These are phyloP conservation scores for Suillus variegatus DNA, from an alignment of 768 basidiomycete genomes.

Conservation along the genomic window DNA sequence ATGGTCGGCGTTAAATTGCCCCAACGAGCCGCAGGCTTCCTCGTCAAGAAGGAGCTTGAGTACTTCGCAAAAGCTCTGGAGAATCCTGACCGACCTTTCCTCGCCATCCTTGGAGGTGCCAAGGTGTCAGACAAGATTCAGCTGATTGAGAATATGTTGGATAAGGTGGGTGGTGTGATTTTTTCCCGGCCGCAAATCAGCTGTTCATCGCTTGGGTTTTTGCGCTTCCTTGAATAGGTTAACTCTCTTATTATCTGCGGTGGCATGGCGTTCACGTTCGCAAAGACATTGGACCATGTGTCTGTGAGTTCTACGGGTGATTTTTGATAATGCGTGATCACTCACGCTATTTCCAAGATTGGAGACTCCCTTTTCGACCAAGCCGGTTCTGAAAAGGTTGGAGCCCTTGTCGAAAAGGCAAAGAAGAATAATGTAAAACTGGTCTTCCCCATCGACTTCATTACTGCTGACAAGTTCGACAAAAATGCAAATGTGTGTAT, in stretches of 20 bases:
- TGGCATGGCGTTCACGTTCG: constrained; percentile 99
- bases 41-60: constrained; percentile 98
- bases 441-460: constrained; percentile 93
- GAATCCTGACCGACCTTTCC: constrained; percentile 91
- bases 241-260: constrained; percentile 95
- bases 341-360: constrained; percentile 53
- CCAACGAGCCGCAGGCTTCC: constrained; percentile 91
- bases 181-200: not conserved
- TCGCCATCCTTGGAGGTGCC: constrained; percentile 97
- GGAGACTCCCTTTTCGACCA: constrained; percentile 93
- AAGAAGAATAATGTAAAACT: constrained; percentile 89
- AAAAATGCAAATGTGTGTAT: constrained; percentile 78
- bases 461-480: constrained; percentile 94
- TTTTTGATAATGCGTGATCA: not conserved
- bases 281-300: constrained; percentile 85
- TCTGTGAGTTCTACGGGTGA: constrained; percentile 44
- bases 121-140: constrained; percentile 99
- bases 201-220: not conserved
- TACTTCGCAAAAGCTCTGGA: constrained; percentile 98
- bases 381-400: constrained; percentile 86
- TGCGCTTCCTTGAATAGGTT: constrained; percentile 52
- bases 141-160: constrained; percentile 98
- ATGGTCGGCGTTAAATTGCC: constrained; percentile 97
- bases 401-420: constrained; percentile 84
- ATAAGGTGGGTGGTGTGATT: constrained; percentile 65